phyloP scores from a whole-genome alignment of 2,329 filamentous ascomycete species.

The Chaetomium strumarium region DNA sequence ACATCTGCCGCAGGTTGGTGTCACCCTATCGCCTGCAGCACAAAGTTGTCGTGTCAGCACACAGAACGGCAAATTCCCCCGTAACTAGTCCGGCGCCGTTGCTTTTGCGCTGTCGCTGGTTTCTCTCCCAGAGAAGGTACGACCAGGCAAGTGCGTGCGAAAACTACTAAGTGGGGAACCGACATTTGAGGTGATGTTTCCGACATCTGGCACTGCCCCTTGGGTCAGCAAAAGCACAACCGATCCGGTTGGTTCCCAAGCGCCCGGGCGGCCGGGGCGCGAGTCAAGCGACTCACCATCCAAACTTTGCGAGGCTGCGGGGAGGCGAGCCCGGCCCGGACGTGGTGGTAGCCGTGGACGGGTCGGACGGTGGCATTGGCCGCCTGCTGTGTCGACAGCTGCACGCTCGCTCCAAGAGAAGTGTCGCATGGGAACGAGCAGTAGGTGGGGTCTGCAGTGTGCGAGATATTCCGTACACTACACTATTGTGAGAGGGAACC shows the following conservation, averaged over 20 bases:
- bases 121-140: background rate
- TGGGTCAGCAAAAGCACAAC: slow-evolving; percentile 1
- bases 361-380: slow-evolving; percentile 9
- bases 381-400: slow-evolving; percentile 2
- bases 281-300: slow-evolving; percentile 17
- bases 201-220: slow-evolving; percentile 39
- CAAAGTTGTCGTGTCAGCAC: background rate
- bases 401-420: slow-evolving; percentile 4
- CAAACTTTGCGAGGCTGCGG: slow-evolving; percentile 15
- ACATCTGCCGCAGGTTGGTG: slow-evolving; percentile 32
- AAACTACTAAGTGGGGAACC: slow-evolving; percentile 18
- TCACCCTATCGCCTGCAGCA: slow-evolving; percentile 35
- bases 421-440: background rate
- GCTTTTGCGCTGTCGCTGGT: too few relatives aligned
- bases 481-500: too few relatives aligned
- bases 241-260: too few relatives aligned
- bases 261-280: too few relatives aligned
- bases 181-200: slow-evolving; percentile 43
- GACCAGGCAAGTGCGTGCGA: background rate
- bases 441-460: too few relatives aligned
- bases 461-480: too few relatives aligned
- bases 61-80: background rate
- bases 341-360: slow-evolving; percentile 4
- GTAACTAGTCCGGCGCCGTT: background rate
- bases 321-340: slow-evolving; percentile 8